Evolutionary conservation across 2,329 filamentous ascomycete genomes (phyloP).

Genomic region (Ambrosiella cleistominuta): DNA sequence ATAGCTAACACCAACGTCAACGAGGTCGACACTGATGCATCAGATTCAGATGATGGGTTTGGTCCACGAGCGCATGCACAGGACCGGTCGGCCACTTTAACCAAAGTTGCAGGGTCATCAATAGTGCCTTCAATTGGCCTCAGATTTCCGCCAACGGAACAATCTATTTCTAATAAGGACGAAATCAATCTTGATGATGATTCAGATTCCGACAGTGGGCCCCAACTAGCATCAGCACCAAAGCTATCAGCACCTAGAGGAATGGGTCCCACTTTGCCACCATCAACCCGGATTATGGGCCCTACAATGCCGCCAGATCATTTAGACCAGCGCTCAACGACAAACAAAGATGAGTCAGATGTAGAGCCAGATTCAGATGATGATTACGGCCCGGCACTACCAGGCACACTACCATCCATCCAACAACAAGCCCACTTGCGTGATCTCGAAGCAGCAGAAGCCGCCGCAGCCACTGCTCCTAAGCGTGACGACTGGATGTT

Average conservation of each 20-base stretch:
- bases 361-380: slow-evolving; percentile 29
- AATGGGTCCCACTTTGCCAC: slow-evolving; percentile 20
- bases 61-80: slow-evolving; percentile 21
- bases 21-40: slow-evolving; percentile 28
- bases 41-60: slow-evolving; percentile 24
- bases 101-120: neutral
- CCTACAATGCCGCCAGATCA: slow-evolving; percentile 24
- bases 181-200: slow-evolving; percentile 23
- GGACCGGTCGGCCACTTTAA: slow-evolving; percentile 5
- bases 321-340: slow-evolving; percentile 20
- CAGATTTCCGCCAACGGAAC: slow-evolving; percentile 14
- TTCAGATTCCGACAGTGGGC: slow-evolving; percentile 21
- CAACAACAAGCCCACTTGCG: slow-evolving; percentile 16
- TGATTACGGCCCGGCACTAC: slow-evolving; percentile 43
- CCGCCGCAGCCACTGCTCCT: slow-evolving; percentile 21
- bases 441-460: neutral
- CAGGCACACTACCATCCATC: slow-evolving; percentile 31
- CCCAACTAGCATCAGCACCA: slow-evolving; percentile 17
- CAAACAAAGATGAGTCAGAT: slow-evolving; percentile 15
- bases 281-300: slow-evolving; percentile 18
- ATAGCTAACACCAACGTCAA: slow-evolving; percentile 19
- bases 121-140: slow-evolving; percentile 15
- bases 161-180: slow-evolving; percentile 17
- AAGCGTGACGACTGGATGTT: slow-evolving; percentile 74
- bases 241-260: slow-evolving; percentile 12